Percentiles rank a stretch among this genome's conserved stretches.
Evolutionary conservation across 2,329 filamentous ascomycete species (phyloP).

Genomic region (Fulvia fulva): DNA sequence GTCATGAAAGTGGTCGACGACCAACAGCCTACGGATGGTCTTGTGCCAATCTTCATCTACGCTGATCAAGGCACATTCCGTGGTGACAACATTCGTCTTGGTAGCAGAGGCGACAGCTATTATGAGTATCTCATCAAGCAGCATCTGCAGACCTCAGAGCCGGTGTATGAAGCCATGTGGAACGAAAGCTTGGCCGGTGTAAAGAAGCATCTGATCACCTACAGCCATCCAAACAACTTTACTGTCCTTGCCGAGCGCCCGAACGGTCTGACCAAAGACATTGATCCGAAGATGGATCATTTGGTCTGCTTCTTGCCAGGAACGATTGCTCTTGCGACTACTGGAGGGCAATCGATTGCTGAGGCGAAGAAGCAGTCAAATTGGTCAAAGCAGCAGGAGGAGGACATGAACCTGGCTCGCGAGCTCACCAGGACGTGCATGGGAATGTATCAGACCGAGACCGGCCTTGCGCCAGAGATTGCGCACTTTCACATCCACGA

Average conservation of each 20-base stretch:
- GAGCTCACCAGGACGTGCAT: conserved; percentile 97
- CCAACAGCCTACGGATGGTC: conserved; percentile 71
- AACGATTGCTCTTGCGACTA: conserved; percentile 85
- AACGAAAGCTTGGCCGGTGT: conserved; percentile 78
- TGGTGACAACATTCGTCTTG: conserved; percentile 81
- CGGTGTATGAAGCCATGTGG: conserved; percentile 90
- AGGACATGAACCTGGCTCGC: conserved; percentile 79
- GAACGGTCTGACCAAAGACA: conserved; percentile 58
- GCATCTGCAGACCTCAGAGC: conserved; percentile 89
- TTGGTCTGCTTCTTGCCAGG: conserved; percentile 96
- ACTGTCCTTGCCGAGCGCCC: conserved; percentile 90
- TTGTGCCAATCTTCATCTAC: conserved; percentile 89
- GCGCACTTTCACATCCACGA: conserved; percentile 77
- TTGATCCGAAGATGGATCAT: conserved; percentile 95
- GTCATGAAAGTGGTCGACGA: conserved; percentile 89
- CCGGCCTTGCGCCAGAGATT: conserved; percentile 91
- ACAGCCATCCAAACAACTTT: conserved; percentile 72
- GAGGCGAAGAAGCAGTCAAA: conserved; percentile 65
- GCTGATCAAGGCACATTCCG: conserved; percentile 74
- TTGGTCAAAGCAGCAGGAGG: conserved; percentile 77
- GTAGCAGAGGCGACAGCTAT: conserved; percentile 93
- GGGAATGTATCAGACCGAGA: conserved; percentile 94
- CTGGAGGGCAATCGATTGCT: conserved; percentile 69
- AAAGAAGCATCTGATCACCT: conserved; percentile 87
- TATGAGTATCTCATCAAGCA: conserved; percentile 99